phyloP scores from a whole-genome alignment of 441 rosid genomes.

The Erodium chrysanthum region DNA sequence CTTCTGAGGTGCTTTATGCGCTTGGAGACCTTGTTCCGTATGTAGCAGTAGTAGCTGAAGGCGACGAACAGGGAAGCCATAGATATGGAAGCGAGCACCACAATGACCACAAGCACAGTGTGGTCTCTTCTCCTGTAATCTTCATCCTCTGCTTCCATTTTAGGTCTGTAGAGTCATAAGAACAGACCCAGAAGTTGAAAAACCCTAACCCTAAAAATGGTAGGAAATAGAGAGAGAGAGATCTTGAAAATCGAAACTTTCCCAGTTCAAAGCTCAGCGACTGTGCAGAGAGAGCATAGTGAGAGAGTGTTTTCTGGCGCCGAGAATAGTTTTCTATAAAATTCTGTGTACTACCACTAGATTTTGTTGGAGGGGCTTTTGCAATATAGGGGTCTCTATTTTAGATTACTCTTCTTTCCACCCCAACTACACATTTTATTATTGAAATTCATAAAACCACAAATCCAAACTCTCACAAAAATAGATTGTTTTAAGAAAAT shows the following conservation, averaged over 20 bases:
- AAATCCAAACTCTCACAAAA: too few relatives aligned
- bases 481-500: too few relatives aligned
- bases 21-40: slow-evolving; percentile 66
- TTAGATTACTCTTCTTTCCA: background rate
- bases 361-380: background rate
- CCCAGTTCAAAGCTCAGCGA: background rate
- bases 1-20: slow-evolving; percentile 35
- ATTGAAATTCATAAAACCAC: too few relatives aligned
- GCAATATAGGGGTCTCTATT: background rate
- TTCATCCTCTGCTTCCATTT: slow-evolving; percentile 32
- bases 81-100: slow-evolving; percentile 63
- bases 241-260: slow-evolving; percentile 15
- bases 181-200: background rate
- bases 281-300: background rate
- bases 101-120: slow-evolving; percentile 48
- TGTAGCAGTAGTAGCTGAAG: slow-evolving; percentile 84
- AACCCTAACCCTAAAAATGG: slow-evolving; percentile 35
- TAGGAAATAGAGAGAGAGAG: slow-evolving; percentile 6
- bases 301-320: background rate
- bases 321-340: background rate
- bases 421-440: background rate
- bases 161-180: slow-evolving; percentile 1
- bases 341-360: background rate
- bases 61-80: slow-evolving; percentile 63
- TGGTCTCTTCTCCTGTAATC: slow-evolving; percentile 48